Conservation (phyloP, 805 yeast species). For the Pachysolen tannophilus region DNA sequence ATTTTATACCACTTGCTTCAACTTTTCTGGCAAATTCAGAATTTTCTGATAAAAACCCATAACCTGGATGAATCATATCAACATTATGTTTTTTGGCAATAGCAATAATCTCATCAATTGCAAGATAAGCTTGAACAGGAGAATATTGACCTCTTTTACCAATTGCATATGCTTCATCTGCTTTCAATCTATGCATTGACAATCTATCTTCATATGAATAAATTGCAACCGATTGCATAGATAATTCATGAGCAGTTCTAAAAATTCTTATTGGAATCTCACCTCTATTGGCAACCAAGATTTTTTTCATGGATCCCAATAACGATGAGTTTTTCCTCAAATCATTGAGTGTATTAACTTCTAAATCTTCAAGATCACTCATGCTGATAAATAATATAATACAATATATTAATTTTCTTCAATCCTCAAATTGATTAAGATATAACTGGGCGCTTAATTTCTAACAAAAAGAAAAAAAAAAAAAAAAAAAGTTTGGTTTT, state of each 20-base stretch:
- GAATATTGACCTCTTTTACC: conserved; percentile 85
- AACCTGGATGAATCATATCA: conserved; percentile 89
- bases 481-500: no score
- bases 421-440: no score
- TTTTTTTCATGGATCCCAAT: conserved; percentile 47
- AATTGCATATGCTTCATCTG: conserved; percentile 88
- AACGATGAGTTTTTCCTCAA: conserved; percentile 35
- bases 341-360: conserved; percentile 13
- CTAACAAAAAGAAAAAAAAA: no score
- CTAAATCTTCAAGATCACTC: conserved; percentile 9
- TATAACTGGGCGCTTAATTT: no score
- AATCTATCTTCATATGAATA: conserved; percentile 94
- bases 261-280: conserved; percentile 85
- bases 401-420: no score
- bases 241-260: conserved; percentile 94
- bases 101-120: conserved; percentile 86
- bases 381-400: no score
- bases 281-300: conserved; percentile 79
- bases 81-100: conserved; percentile 76
- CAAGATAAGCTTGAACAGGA: conserved; percentile 94
- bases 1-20: conserved; percentile 81
- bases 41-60: conserved; percentile 71
- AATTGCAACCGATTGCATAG: conserved; percentile 95
- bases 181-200: conserved; percentile 91
- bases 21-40: conserved; percentile 91